Evolutionary conservation across 441 rosid species (phyloP).

Genomic region (Omphalea diandra): DNA sequence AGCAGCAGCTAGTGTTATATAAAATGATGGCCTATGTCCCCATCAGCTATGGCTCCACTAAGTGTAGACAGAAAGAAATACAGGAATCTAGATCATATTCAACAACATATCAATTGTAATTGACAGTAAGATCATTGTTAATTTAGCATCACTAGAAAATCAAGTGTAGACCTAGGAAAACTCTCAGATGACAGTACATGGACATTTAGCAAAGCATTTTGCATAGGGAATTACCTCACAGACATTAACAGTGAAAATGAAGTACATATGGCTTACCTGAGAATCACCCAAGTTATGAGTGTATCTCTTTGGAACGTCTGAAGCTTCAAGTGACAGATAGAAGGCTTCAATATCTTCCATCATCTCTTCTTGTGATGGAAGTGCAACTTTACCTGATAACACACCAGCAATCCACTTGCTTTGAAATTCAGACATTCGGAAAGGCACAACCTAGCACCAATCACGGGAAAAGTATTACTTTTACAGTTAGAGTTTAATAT

Average conservation of each 20-base stretch:
- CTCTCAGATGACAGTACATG: not conserved
- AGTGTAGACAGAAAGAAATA: too few relatives aligned
- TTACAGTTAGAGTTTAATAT: not conserved
- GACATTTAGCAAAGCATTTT: not conserved
- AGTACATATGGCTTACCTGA: slow-evolving; percentile 38
- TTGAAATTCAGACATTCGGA: slow-evolving; percentile 56
- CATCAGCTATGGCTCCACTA: too few relatives aligned
- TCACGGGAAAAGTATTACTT: not conserved
- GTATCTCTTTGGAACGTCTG: slow-evolving; percentile 52
- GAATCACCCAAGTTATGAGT: slow-evolving; percentile 39
- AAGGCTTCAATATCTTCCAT: slow-evolving; percentile 49
- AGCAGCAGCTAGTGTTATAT: too few relatives aligned
- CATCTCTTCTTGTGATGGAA: slow-evolving; percentile 62
- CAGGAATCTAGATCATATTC: too few relatives aligned
- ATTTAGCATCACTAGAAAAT: not conserved
- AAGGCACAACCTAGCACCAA: slow-evolving; percentile 46
- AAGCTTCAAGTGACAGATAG: slow-evolving; percentile 47
- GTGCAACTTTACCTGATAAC: slow-evolving; percentile 52
- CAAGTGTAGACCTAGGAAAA: not conserved
- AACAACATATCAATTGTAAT: slow-evolving; percentile 1
- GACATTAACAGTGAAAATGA: not conserved
- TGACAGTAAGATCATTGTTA: not conserved
- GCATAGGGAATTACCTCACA: not conserved
- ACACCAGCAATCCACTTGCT: slow-evolving; percentile 79
- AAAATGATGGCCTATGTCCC: too few relatives aligned